Conservation (phyloP, 2,329 filamentous ascomycete species). For the Aureobasidium uvarum region DNA sequence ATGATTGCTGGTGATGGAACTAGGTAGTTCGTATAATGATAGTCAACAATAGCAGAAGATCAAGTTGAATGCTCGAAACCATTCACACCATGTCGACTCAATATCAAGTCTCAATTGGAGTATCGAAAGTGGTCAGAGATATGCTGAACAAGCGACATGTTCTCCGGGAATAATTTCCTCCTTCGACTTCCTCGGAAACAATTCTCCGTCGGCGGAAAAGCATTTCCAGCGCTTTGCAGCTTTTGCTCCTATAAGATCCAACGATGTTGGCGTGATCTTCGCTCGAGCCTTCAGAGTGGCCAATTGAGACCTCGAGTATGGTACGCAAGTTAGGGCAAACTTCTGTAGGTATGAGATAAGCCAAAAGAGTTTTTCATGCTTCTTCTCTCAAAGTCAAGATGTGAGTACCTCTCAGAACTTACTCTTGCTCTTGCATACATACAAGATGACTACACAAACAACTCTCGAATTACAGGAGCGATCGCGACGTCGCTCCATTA, state of each 20-base stretch:
- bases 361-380: constrained; percentile 2
- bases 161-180: neutral
- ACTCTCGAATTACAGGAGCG: neutral
- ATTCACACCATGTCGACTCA: no score
- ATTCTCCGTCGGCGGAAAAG: constrained; percentile 1
- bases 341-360: constrained; percentile 3
- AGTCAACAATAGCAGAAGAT: neutral
- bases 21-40: neutral
- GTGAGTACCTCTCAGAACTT: neutral
- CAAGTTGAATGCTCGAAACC: no score
- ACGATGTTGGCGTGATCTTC: neutral
- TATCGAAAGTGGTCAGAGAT: no score
- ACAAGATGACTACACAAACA: neutral
- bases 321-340: neutral
- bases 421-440: neutral
- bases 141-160: neutral
- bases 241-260: neutral
- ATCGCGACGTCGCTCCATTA: neutral
- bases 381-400: neutral
- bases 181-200: neutral
- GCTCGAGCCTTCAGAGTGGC: neutral
- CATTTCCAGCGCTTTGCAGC: neutral
- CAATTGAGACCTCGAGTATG: neutral
- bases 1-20: neutral
- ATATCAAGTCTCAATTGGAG: no score